phyloP scores from a whole-genome alignment of 2,329 filamentous ascomycete genomes.

The Cladophialophora bantiana region DNA sequence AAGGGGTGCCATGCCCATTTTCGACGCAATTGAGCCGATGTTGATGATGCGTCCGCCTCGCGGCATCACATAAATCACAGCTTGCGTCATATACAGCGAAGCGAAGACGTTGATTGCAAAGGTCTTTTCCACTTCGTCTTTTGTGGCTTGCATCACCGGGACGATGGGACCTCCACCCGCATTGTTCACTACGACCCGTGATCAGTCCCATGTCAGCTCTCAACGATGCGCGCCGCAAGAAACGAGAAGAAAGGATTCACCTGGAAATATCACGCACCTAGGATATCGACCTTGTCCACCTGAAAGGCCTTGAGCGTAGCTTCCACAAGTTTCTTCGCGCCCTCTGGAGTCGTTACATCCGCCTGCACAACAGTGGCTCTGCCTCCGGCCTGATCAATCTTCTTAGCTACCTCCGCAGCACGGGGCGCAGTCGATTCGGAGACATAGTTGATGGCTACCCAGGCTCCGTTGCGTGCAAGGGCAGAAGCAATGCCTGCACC shows the following conservation, averaged over 20 bases:
- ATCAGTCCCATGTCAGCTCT: not conserved
- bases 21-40: slow-evolving; percentile 36
- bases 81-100: slow-evolving; percentile 39
- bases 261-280: slow-evolving; percentile 32
- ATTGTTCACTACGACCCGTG: slow-evolving; percentile 39
- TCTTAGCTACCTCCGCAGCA: slow-evolving; percentile 41
- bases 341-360: slow-evolving; percentile 25
- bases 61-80: slow-evolving; percentile 27
- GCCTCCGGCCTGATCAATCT: slow-evolving; percentile 40
- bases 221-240: not conserved
- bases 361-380: slow-evolving; percentile 25
- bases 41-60: slow-evolving; percentile 59
- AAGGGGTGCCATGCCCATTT: slow-evolving; percentile 27
- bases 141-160: slow-evolving; percentile 36
- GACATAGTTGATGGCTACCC: slow-evolving; percentile 43
- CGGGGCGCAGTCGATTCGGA: slow-evolving; percentile 41
- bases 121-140: slow-evolving; percentile 58
- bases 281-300: slow-evolving; percentile 32
- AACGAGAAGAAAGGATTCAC: not conserved
- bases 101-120: slow-evolving; percentile 65
- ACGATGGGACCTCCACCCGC: slow-evolving; percentile 38
- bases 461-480: slow-evolving; percentile 42
- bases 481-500: slow-evolving; percentile 45
- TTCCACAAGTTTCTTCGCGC: slow-evolving; percentile 23
- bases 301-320: slow-evolving; percentile 27